phyloP scores from a whole-genome alignment of 225 moss, liverwort and hornwort genomes.

The Bryum argenteum region DNA sequence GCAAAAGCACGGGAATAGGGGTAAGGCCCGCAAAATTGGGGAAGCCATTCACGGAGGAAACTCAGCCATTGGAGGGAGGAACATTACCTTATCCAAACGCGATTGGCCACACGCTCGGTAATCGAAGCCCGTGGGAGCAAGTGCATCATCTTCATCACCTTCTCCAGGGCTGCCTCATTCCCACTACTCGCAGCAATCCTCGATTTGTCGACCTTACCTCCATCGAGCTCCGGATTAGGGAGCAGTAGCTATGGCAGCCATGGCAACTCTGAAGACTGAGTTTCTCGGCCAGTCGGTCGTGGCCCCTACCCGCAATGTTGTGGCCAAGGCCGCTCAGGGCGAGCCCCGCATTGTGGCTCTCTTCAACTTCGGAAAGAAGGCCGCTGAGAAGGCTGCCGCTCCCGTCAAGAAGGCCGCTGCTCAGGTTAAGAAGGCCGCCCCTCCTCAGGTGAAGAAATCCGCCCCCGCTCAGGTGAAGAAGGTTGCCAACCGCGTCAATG shows the following conservation, averaged over 20 bases:
- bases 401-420: slow-evolving; percentile 22
- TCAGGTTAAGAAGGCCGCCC: slow-evolving; percentile 18
- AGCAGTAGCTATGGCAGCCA: slow-evolving; percentile 42
- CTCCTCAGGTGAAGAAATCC: slow-evolving; percentile 23
- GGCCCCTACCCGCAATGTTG: slow-evolving; percentile 4
- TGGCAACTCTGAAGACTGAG: slow-evolving; percentile 71
- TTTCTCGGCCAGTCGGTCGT: slow-evolving; percentile 56
- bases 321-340: slow-evolving; percentile 9
- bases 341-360: slow-evolving; percentile 39
- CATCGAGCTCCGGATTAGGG: no score
- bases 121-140: slow-evolving; percentile 15
- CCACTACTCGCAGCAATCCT: no score
- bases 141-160: neutral
- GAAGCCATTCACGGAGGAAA: neutral
- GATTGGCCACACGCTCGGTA: slow-evolving; percentile 32
- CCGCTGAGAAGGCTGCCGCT: slow-evolving; percentile 7
- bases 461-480: slow-evolving; percentile 22
- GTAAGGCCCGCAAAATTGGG: no score
- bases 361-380: slow-evolving; percentile 19
- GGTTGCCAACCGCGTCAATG: neutral
- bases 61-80: slow-evolving; percentile 31
- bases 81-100: slow-evolving; percentile 30
- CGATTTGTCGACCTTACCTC: no score
- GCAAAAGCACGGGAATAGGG: no score
- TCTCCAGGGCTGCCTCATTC: neutral